Base-by-base conservation (phyloP, 176 grass and related monocot species). In the Stipa capillata region DNA sequence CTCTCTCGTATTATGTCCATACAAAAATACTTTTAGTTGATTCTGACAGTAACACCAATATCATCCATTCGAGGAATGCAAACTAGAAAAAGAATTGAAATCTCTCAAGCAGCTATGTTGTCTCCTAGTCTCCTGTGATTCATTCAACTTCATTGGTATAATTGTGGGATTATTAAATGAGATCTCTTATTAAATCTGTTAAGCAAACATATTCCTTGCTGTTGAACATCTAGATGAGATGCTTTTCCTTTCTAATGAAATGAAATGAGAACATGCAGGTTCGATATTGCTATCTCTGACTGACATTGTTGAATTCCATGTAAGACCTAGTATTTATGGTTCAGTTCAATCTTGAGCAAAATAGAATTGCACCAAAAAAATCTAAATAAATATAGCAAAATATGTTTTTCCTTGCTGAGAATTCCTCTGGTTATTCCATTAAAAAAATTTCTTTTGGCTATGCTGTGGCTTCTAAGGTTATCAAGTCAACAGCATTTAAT, bases 51-150 rank as follows among this genome's bases (percentile, higher is more conserved):
- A 44, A 73, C 50, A 48, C 20, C 49, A 51, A 21, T 14, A 28
- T n/a, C n/a, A n/a, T n/a, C n/a, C 13, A 4, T 74, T 69, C 2
- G 7, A 52, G 37, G 36, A 45, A 13, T 71, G 27, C 20, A 23
- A 59, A 24, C 31, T 78, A 33, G n/a, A 14, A 79, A n/a, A 28
- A 74, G 8, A 73, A 86, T n/a, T 14, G 23, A 42, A 86, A 15
- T 34, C 41, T 0, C 15, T 29, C 24, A 54, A 35, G 4, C 36
- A 31, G n/a, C 20, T 74, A 67, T 21, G 79, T 37, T n/a, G 27
- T 66, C 23, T 59, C 28, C 10, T 56, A 57, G 41, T 66, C 16
- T 59, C 37, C 10, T 45, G 47, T 12, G n/a, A 14, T 69, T 29
- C 14, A 60, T 59, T 51, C 32, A 64, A 12, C 70, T 81, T 40